A percentile compares a stretch with the other conserved stretches of the same genome.
These are phyloP conservation scores for Phytophthora litchii DNA, from an alignment of 352 stramenopile genomes.

Conservation along the genomic window DNA sequence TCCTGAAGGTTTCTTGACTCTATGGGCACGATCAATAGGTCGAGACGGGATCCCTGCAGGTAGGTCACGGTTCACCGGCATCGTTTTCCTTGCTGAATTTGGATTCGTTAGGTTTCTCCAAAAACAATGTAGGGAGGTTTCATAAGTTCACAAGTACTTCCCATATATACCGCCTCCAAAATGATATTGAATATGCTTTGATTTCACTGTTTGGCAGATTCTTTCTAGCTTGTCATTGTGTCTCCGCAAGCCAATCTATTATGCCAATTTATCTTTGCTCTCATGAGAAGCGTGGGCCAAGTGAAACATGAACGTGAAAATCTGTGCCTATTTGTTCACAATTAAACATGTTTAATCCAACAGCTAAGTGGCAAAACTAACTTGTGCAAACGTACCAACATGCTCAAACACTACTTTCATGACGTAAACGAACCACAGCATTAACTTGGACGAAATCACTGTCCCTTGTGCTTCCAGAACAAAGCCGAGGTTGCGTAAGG, in stretches of 20 bases:
- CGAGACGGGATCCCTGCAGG: slow-evolving; percentile 57
- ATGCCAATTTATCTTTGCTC: not conserved
- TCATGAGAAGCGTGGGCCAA: slow-evolving; percentile 1
- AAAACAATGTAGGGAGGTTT: no score
- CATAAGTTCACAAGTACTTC: no score
- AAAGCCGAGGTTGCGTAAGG: slow-evolving; percentile 30
- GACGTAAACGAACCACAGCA: slow-evolving; percentile 26
- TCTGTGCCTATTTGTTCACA: slow-evolving; percentile 9
- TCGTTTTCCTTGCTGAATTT: no score
- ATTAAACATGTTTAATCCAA: not conserved
- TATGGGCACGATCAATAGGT: slow-evolving; percentile 14
- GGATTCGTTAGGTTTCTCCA: no score
- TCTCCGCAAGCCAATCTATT: no score
- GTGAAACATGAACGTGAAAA: slow-evolving; percentile 22
- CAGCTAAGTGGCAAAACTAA: no score
- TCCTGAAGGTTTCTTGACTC: slow-evolving; percentile 45
- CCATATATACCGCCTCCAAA: no score
- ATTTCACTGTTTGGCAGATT: no score
- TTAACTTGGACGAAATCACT: slow-evolving; percentile 35
- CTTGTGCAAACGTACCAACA: slow-evolving; percentile 11
- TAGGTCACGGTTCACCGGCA: slow-evolving; percentile 58
- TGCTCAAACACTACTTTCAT: slow-evolving; percentile 18
- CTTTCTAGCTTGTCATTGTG: no score
- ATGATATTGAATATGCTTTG: no score
- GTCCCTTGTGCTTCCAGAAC: slow-evolving; percentile 26